These are phyloP conservation scores for Balakata baccata DNA, from an alignment of 345 rosid species.

Conservation along the genomic window DNA sequence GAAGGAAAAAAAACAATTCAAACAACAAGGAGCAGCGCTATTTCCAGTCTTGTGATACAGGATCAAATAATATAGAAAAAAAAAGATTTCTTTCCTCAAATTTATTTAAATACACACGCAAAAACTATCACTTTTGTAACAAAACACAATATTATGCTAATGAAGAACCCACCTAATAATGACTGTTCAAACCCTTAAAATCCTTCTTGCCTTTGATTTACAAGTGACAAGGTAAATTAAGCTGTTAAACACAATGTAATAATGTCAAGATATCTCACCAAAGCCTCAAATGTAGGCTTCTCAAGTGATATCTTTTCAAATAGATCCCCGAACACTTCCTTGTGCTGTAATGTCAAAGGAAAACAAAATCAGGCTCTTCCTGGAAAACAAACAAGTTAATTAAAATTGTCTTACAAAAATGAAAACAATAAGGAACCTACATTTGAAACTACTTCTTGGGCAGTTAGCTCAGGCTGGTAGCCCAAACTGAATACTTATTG, in stretches of 20 bases:
- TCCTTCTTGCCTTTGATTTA: neutral
- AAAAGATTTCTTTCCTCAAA: neutral
- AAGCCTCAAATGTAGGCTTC: constrained; percentile 56
- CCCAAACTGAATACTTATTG: no score
- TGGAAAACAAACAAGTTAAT: neutral
- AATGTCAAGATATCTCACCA: constrained; percentile 36
- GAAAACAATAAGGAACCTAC: neutral
- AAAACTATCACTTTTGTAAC: neutral
- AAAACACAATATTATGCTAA: constrained; percentile 1
- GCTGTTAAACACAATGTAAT: constrained; percentile 1
- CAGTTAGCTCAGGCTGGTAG: neutral
- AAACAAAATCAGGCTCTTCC: neutral
- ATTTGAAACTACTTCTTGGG: neutral
- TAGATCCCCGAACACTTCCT: constrained; percentile 44
- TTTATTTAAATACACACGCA: neutral
- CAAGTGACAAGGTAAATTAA: neutral
- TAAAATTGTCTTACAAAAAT: neutral
- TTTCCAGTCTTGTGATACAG: neutral
- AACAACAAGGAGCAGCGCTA: neutral
- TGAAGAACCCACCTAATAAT: neutral
- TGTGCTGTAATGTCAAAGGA: constrained; percentile 41
- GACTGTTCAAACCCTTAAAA: constrained; percentile 1
- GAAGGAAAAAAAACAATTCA: neutral
- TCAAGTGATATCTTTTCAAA: constrained; percentile 49
- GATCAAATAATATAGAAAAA: neutral